phyloP scores from a whole-genome alignment of 2,329 filamentous ascomycete genomes.

The Beauveria caledonica region DNA sequence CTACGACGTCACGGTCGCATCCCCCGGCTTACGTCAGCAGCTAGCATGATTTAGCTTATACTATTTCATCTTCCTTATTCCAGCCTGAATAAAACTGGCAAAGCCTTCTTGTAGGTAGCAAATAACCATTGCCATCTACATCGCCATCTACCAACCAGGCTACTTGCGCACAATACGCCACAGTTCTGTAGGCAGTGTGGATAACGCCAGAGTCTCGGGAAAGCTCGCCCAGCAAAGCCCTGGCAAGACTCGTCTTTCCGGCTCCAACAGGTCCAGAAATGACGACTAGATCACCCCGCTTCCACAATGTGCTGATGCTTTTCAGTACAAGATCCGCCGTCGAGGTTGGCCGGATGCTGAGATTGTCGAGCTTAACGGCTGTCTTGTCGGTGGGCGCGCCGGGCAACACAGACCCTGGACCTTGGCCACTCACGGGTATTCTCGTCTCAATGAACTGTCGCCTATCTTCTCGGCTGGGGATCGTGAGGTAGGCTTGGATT shows the following conservation, averaged over 20 bases:
- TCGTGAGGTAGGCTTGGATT: neutral
- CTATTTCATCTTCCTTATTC: too few relatives aligned
- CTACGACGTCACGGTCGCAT: too few relatives aligned
- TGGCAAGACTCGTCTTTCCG: slow-evolving; percentile 2
- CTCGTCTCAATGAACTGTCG: neutral
- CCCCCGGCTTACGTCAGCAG: too few relatives aligned
- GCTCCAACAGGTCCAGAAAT: neutral
- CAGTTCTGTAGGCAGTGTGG: neutral
- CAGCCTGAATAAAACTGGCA: too few relatives aligned
- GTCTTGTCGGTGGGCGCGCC: neutral
- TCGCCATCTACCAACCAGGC: neutral
- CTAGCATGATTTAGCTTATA: too few relatives aligned
- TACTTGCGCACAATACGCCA: slow-evolving; percentile 2
- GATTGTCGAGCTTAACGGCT: neutral
- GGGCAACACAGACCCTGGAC: neutral
- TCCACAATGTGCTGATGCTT: neutral
- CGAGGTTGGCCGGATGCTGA: neutral
- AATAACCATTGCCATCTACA: too few relatives aligned
- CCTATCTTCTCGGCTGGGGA: neutral
- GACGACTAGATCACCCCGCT: neutral
- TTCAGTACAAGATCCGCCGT: neutral
- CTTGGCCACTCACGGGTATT: neutral
- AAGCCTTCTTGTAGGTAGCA: too few relatives aligned
- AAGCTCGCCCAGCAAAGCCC: slow-evolving; percentile 1
- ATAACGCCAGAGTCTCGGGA: neutral